Conservation (phyloP, 345 rosid species). For the Eucalyptus sp. region DNA sequence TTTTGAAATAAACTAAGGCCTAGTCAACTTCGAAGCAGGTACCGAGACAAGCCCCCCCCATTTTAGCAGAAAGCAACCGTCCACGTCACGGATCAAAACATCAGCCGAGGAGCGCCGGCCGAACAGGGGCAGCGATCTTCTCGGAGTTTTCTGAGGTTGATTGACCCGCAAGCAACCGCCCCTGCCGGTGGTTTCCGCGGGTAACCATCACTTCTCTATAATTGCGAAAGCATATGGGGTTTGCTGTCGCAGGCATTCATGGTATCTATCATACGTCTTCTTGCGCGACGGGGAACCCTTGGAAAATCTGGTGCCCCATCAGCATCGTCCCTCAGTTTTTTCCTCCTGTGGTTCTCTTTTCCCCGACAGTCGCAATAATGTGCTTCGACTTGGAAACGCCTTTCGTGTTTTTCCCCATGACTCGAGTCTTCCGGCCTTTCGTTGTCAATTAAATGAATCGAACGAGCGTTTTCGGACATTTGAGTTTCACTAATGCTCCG, state of each 20-base stretch:
- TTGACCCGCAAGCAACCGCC: neutral
- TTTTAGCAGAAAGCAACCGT: neutral
- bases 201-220: neutral
- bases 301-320: neutral
- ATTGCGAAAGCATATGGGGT: neutral
- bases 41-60: neutral
- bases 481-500: neutral
- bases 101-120: neutral
- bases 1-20: neutral
- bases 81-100: neutral
- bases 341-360: neutral
- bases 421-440: neutral
- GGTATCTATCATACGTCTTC: neutral
- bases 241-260: neutral
- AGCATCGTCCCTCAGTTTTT: neutral
- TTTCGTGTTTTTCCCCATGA: neutral
- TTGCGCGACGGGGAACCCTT: neutral
- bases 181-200: neutral
- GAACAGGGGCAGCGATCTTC: neutral
- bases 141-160: neutral
- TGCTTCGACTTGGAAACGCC: neutral
- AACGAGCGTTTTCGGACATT: neutral
- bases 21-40: neutral
- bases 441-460: neutral
- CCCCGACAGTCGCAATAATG: neutral